Evolutionary conservation across 257 asterid genomes (phyloP).

Genomic region (Solanum sparsipilum): DNA sequence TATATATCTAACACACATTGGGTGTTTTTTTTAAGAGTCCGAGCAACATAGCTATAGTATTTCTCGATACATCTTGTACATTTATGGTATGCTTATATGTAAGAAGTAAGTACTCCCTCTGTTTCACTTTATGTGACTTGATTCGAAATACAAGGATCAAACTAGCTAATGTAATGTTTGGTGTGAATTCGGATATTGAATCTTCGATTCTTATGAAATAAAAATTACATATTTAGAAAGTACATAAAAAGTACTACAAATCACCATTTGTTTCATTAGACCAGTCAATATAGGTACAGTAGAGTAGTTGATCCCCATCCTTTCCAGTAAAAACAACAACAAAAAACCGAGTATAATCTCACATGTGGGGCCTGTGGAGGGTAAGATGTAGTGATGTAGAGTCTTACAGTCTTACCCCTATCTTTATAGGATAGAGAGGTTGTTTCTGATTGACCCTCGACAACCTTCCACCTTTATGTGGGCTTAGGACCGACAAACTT

Average conservation of each 20-base stretch:
- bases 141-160: not conserved
- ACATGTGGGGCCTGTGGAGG: fast-evolving
- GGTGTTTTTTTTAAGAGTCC: fast-evolving
- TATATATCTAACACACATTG: too few species aligned
- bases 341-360: not conserved
- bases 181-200: not conserved
- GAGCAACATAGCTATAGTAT: not conserved
- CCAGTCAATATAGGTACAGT: not conserved
- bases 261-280: not conserved
- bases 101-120: not conserved
- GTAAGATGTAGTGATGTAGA: not conserved
- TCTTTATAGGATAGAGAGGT: fast-evolving
- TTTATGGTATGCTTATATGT: not conserved
- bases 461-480: not conserved
- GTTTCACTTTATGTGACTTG: not conserved
- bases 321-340: not conserved
- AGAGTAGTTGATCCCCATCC: not conserved
- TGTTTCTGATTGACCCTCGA: not conserved
- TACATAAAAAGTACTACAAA: too few species aligned
- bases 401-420: not conserved
- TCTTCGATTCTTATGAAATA: not conserved
- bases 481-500: not conserved
- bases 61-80: not conserved
- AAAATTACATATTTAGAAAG: too few species aligned
- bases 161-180: not conserved